Conservation (phyloP, 768 basidiomycete species). For the Austroboletus festivus region DNA sequence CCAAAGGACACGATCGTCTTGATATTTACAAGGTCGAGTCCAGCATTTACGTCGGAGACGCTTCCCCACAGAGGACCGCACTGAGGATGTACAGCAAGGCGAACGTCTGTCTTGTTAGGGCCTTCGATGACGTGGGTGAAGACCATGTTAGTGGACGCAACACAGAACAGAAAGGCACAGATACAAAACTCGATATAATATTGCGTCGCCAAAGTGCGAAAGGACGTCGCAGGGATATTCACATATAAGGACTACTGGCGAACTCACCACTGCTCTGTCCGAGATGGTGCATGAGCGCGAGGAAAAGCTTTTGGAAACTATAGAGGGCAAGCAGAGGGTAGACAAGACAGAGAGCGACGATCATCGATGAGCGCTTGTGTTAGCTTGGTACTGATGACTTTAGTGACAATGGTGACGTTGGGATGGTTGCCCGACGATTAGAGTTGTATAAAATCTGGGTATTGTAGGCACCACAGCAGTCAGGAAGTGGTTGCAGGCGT, state of each 20-base stretch:
- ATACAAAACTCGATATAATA: too few species aligned
- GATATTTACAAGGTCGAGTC: constrained; percentile 34
- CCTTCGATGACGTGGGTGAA: too few species aligned
- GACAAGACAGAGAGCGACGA: constrained; percentile 22
- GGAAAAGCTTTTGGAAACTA: constrained; percentile 13
- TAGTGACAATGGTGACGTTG: background rate
- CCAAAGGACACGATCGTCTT: constrained; percentile 54
- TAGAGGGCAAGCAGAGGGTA: constrained; percentile 20
- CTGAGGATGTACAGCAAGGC: constrained; percentile 44
- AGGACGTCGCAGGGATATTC: too few species aligned
- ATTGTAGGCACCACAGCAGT: too few species aligned
- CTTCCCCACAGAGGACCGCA: constrained; percentile 42
- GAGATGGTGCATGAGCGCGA: constrained; percentile 4
- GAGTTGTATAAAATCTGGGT: too few species aligned
- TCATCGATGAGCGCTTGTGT: too few species aligned
- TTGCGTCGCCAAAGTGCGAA: too few species aligned
- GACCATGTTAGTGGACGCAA: too few species aligned
- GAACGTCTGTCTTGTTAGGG: constrained; percentile 22
- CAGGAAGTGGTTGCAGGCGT: too few species aligned
- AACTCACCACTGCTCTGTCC: constrained; percentile 11
- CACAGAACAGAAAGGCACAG: background rate
- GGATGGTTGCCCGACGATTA: too few species aligned
- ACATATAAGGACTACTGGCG: too few species aligned
- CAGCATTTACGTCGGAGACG: constrained; percentile 47
- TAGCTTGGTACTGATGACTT: too few species aligned